Evolutionary conservation across 2,329 filamentous ascomycete species (phyloP), one percentile per base, ranked within the genome.

Genomic region (Lecanosticta acicola): DNA sequence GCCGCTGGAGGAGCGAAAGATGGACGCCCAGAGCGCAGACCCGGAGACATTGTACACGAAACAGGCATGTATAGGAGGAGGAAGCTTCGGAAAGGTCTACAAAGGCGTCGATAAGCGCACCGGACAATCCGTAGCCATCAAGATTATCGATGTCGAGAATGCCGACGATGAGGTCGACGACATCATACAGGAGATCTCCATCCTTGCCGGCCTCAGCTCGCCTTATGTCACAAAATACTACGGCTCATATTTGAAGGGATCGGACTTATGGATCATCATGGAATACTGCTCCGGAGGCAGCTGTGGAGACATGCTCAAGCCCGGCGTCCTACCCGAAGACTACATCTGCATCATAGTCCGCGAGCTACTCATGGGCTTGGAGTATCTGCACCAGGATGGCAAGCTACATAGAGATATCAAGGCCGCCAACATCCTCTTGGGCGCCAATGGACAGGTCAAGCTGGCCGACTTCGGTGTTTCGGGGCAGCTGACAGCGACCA

Each of bases 121-220:
- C 14, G 93, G 93, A 32, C 85, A 94, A 63, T 84, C 91, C 10
- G 93, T 98, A 41, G 93, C 93, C 20, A 98, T 98, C 74, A 98
- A 98, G 70, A 78, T 98, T 61, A 97, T 98, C 66, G 93, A 98
- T 63, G 93, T 98, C 56, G 93, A 98, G 70, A 96, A 93, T 71
- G 93, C 93, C 62, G 93, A 98, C 70, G 93, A 98, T 68, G 93
- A 98, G 71, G 91, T 98, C 58, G 93, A 97, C 72, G 93, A 98
- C 70, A 98, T 98, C 60, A 96, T 97, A 66, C 89, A 95, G 67
- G 93, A 98, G 71, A 97, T 98, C 58, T 89, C 91, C 57, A 97
- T 98, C 60, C 77, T 98, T 45, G 95, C 93, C 24, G 91, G 94
- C 69, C 80, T 98, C 56, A 87, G 94, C 70, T 97, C 91, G 14